Percentiles rank a stretch among this genome's conserved stretches.
phyloP scores from a whole-genome alignment of 2,329 filamentous ascomycete genomes.

The Pseudohalonectria lignicola region DNA sequence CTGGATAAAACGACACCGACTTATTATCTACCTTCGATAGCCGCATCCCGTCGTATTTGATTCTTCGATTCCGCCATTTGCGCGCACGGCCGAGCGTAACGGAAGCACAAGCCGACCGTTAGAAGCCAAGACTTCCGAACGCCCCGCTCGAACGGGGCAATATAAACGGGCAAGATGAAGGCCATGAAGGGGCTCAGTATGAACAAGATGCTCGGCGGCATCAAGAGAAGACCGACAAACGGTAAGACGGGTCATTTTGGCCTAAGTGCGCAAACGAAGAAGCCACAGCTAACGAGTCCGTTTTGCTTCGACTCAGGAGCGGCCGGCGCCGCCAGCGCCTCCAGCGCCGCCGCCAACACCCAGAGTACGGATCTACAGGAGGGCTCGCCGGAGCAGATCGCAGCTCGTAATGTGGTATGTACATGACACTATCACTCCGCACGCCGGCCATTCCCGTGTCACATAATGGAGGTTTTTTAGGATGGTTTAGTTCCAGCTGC shows the following conservation, averaged over 20 bases:
- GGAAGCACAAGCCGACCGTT: too few relatives aligned
- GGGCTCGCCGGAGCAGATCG: slow-evolving; percentile 58
- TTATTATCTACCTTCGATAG: too few relatives aligned
- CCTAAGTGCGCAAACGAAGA: neutral
- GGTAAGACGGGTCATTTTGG: slow-evolving; percentile 5
- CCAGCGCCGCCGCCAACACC: slow-evolving; percentile 6
- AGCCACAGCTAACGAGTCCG: neutral
- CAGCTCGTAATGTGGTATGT: slow-evolving; percentile 53
- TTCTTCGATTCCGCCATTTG: too few relatives aligned
- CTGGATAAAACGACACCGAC: too few relatives aligned
- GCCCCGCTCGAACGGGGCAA: too few relatives aligned
- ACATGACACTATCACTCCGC: slow-evolving; percentile 2
- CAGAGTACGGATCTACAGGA: slow-evolving; percentile 17
- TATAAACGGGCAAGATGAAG: too few relatives aligned
- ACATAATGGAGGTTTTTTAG: too few relatives aligned
- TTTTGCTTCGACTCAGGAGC: slow-evolving; percentile 4
- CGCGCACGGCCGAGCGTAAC: too few relatives aligned
- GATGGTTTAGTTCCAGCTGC: too few relatives aligned
- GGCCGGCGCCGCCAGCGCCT: slow-evolving; percentile 7
- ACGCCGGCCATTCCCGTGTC: too few relatives aligned
- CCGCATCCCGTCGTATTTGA: too few relatives aligned
- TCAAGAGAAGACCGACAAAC: slow-evolving; percentile 33
- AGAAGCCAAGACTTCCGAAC: too few relatives aligned
- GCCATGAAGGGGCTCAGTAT: slow-evolving; percentile 41
- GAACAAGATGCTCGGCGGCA: slow-evolving; percentile 44